Percentiles rank a stretch among this genome's conserved stretches.
Evolutionary conservation across 495 filamentous ascomycete genomes (phyloP).

Genomic region (Xylaria castorea): DNA sequence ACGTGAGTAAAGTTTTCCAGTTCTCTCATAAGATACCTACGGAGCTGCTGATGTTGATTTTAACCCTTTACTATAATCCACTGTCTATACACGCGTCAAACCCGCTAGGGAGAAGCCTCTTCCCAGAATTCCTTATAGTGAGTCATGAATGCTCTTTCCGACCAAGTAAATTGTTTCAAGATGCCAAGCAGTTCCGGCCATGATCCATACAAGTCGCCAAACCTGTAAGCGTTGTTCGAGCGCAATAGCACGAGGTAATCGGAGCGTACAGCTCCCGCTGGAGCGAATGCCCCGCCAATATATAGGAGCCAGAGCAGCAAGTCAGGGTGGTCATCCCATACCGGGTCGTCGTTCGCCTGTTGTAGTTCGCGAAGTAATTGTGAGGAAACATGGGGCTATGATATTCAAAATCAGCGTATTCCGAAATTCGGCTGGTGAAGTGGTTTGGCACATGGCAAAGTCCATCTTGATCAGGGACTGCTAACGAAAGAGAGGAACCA

Average conservation of each 20-base stretch:
- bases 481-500: background rate
- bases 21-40: background rate
- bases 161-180: constrained; percentile 50
- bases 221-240: constrained; percentile 26
- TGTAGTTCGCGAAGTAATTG: constrained; percentile 44
- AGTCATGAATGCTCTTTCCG: constrained; percentile 44
- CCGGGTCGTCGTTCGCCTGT: constrained; percentile 31
- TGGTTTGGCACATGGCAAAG: background rate
- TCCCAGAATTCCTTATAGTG: constrained; percentile 44
- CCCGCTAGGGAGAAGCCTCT: constrained; percentile 19
- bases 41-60: background rate
- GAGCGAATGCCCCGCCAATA: constrained; percentile 50
- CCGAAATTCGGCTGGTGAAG: background rate
- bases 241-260: constrained; percentile 42
- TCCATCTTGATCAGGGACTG: background rate
- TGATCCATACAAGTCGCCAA: constrained; percentile 24
- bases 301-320: constrained; percentile 47
- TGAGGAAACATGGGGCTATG: constrained; percentile 45
- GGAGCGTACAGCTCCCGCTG: constrained; percentile 39
- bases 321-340: constrained; percentile 41
- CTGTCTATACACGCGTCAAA: background rate
- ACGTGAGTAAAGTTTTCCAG: background rate
- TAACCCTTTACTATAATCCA: background rate
- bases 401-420: constrained; percentile 14
- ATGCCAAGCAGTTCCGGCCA: constrained; percentile 41